A percentile compares a stretch with the other conserved stretches of the same genome.
phyloP scores from a whole-genome alignment of 2,329 filamentous ascomycete genomes.

The Aureobasidium sp. region DNA sequence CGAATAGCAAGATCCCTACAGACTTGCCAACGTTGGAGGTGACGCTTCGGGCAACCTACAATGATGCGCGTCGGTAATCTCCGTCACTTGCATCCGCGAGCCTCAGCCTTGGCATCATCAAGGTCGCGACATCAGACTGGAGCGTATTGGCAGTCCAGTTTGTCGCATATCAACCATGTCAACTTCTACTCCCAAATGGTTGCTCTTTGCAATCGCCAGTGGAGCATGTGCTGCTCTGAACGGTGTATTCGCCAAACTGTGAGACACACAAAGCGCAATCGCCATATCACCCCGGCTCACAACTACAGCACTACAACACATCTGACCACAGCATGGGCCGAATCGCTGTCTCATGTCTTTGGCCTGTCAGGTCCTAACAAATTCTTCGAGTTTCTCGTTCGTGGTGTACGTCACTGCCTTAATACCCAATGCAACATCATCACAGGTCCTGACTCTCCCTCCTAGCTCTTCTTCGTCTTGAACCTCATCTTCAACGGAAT shows the following conservation, averaged over 20 bases:
- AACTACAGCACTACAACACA: conserved; percentile 49
- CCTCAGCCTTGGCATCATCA: not conserved
- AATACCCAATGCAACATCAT: not conserved
- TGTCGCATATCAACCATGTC: not conserved
- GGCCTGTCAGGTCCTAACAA: conserved; percentile 38
- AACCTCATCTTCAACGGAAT: conserved; percentile 69
- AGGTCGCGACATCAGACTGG: not conserved
- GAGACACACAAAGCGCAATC: conserved; percentile 22
- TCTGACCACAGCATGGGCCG: conserved; percentile 48
- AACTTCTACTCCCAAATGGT: conserved; percentile 30
- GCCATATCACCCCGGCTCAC: not conserved
- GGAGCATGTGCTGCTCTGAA: conserved; percentile 75
- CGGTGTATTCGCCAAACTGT: conserved; percentile 78
- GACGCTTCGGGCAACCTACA: conserved; percentile 3
- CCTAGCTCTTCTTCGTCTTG: conserved; percentile 62
- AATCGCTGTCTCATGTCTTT: conserved; percentile 39
- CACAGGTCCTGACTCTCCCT: not conserved
- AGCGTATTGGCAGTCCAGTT: not conserved
- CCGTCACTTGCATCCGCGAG: not conserved
- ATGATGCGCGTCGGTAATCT: conserved; percentile 6
- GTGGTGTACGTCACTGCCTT: conserved; percentile 36
- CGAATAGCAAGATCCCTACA: not conserved
- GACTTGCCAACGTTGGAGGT: not conserved
- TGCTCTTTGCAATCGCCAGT: conserved; percentile 62
- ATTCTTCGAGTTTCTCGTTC: conserved; percentile 41